phyloP scores from a whole-genome alignment of 1,139 yeast species.

The Hansenula sp. region DNA sequence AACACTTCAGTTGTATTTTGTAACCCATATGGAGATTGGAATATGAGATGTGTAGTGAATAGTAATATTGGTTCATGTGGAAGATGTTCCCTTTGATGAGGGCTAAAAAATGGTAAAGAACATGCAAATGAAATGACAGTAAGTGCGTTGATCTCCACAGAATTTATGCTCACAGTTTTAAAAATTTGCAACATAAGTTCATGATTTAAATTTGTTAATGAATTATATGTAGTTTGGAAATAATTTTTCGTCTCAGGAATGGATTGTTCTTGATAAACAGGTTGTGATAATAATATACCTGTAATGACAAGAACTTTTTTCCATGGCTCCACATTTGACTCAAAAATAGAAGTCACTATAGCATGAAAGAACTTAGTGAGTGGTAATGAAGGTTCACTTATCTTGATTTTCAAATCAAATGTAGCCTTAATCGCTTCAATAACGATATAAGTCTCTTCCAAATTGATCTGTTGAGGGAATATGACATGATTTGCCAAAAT shows the following conservation, averaged over 20 bases:
- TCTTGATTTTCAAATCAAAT: slow-evolving; percentile 46
- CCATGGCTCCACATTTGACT: slow-evolving; percentile 36
- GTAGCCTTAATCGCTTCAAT: slow-evolving; percentile 35
- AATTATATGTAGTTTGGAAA: slow-evolving; percentile 13
- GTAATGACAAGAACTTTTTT: slow-evolving; percentile 51
- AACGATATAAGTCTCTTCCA: slow-evolving; percentile 17
- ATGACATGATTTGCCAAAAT: slow-evolving; percentile 45
- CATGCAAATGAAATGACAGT: slow-evolving; percentile 16
- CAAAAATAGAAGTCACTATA: slow-evolving; percentile 33
- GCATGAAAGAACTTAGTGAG: slow-evolving; percentile 47
- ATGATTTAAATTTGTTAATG: slow-evolving; percentile 18
- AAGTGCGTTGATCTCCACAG: slow-evolving; percentile 19
- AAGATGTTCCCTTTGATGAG: slow-evolving; percentile 11
- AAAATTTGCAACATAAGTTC: slow-evolving; percentile 19
- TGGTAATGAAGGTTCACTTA: slow-evolving; percentile 60
- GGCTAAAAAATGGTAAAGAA: slow-evolving; percentile 14
- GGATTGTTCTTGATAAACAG: slow-evolving; percentile 29
- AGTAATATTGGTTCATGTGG: slow-evolving; percentile 20
- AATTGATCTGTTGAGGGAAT: slow-evolving; percentile 25
- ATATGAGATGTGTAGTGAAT: slow-evolving; percentile 19
- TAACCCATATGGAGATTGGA: slow-evolving; percentile 27
- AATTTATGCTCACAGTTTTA: slow-evolving; percentile 15
- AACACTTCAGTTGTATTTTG: slow-evolving; percentile 6
- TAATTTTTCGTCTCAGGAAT: slow-evolving; percentile 18
- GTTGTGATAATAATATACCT: slow-evolving; percentile 45